Conservation (phyloP, 2,329 filamentous ascomycete genomes). For the Colletotrichum sp. region DNA sequence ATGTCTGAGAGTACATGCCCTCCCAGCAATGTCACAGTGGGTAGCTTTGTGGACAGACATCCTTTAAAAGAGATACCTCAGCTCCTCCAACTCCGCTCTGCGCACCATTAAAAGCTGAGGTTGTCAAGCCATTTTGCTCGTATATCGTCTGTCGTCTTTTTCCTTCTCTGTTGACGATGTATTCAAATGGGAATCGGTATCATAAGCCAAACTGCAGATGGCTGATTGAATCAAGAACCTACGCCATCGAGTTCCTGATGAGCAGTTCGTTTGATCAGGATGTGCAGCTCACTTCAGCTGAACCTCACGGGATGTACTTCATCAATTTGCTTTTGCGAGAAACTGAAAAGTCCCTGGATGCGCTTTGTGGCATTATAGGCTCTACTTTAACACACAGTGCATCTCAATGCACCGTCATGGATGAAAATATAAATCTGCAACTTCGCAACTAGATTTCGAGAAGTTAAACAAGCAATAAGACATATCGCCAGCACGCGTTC, state of each 20-base stretch:
- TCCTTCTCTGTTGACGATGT: neutral
- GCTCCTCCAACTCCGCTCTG: neutral
- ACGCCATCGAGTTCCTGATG: neutral
- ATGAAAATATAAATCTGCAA: neutral
- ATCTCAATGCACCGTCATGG: fast-evolving
- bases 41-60: no score
- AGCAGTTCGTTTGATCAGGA: no score
- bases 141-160: neutral
- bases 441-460: neutral
- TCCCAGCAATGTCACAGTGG: neutral
- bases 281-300: neutral
- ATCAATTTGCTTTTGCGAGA: no score
- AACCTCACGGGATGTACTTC: fast-evolving
- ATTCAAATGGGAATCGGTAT: fast-evolving
- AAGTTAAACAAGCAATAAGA: fast-evolving
- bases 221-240: fast-evolving
- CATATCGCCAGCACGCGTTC: no score
- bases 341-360: fast-evolving
- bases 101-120: no score
- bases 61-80: no score
- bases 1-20: neutral
- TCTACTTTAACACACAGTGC: fast-evolving
- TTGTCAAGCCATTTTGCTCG: neutral
- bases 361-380: neutral
- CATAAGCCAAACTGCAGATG: fast-evolving